Conservation (phyloP, 2,329 filamentous ascomycete genomes). For the Ambrosiella xylebori region DNA sequence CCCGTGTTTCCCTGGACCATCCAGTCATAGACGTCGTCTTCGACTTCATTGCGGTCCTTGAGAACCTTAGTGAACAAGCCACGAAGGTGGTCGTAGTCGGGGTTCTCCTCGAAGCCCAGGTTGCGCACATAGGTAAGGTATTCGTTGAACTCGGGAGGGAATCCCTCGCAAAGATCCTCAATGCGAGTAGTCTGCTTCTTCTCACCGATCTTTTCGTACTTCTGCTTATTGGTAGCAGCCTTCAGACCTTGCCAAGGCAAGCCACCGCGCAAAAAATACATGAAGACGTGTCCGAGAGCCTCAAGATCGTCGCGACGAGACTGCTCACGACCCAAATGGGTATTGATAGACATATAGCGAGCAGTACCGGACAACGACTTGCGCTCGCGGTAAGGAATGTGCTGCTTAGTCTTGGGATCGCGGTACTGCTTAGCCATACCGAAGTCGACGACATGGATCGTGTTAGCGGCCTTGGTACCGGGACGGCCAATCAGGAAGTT, state of each 20-base stretch:
- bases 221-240: constrained; percentile 73
- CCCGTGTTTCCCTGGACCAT: constrained; percentile 71
- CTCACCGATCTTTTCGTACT: constrained; percentile 99
- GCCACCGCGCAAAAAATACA: constrained; percentile 57
- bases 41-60: constrained; percentile 84
- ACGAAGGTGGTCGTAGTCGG: constrained; percentile 93
- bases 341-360: constrained; percentile 99
- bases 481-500: constrained; percentile 95
- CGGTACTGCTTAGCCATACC: constrained; percentile 99
- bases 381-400: constrained; percentile 91
- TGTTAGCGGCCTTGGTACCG: constrained; percentile 83
- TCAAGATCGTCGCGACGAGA: constrained; percentile 92
- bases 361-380: constrained; percentile 95
- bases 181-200: constrained; percentile 98
- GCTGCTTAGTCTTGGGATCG: constrained; percentile 96
- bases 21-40: constrained; percentile 99
- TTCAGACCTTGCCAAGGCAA: constrained; percentile 58
- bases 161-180: constrained; percentile 91
- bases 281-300: constrained; percentile 60
- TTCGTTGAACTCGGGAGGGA: constrained; percentile 94
- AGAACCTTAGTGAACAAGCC: constrained; percentile 92
- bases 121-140: constrained; percentile 96
- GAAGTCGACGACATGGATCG: constrained; percentile 97
- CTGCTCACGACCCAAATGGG: constrained; percentile 88
- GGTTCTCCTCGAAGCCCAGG: constrained; percentile 93